Base-by-base conservation (phyloP, 495 filamentous ascomycete genomes). In the Jackrogersella multiformis region DNA sequence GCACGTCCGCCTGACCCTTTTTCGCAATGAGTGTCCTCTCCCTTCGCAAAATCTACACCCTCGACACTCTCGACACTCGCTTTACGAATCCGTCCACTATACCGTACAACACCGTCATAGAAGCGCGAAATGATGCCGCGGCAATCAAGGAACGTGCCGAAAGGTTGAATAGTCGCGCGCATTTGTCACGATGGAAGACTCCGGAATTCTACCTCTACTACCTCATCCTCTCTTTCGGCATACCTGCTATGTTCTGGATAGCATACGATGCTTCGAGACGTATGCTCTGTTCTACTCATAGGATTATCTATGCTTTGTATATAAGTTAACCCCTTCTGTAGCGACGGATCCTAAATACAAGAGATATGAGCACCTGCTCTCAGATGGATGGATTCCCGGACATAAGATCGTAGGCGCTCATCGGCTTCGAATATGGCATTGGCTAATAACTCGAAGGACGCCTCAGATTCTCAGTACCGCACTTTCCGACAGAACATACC, bases 51-150 rank as follows among this genome's bases (percentile, higher is more conserved):
- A 76, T 94, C 52, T 96, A 93, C 79, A 89, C 90, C 53, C 88
- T 97, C 60, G 92, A 97, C 71, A 96, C 93, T 26, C 87, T 99
- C 75, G 95, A 99, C 82, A 94, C 92, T 61, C 89, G 95, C 67
- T 93, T 99, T 75, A 91, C 89, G 23, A 87, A 85, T 44, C 86
- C 91, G 8, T 86, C 92, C 15, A 84, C 79, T 20, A 85, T 87
- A n/a, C 86, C 90, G 20, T 85, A 88, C 74, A 82, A 81, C 63
- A 71, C 81, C 46, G 77, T 81, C 55, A 60, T 78, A 36, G 84
- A 81, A 67, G 77, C 72, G 1, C 73, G 76, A 1, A 74, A 70
- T 32, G 74, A 81, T 35, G 54, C 64, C 35, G 45, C 67, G 10
- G 59, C 65, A 21, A 71, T 72, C 48, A 74, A 73, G 10, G 69